Percentiles rank a stretch among this genome's conserved stretches.
phyloP scores from a whole-genome alignment of 768 basidiomycete genomes.

The Myochromella boudieri region DNA sequence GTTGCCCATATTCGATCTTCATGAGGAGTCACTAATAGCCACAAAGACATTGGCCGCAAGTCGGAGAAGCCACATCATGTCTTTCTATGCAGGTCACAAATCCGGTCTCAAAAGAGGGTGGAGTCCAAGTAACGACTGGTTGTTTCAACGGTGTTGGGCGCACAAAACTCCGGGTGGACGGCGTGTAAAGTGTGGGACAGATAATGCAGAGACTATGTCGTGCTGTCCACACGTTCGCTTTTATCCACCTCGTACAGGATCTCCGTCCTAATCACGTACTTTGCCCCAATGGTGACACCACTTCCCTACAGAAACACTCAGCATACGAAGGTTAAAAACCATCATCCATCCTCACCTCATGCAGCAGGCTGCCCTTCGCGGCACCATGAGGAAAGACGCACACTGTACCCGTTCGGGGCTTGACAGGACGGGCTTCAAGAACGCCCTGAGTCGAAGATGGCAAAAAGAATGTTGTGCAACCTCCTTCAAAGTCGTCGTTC shows the following conservation, averaged over 20 bases:
- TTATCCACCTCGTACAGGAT: conserved; percentile 38
- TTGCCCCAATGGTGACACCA: conserved; percentile 33
- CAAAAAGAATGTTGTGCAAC: conserved; percentile 56
- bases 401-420: conserved; percentile 47
- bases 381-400: conserved; percentile 48
- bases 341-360: conserved; percentile 23
- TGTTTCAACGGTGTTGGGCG: too few relatives aligned
- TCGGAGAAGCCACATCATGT: too few relatives aligned
- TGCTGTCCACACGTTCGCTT: conserved; percentile 29
- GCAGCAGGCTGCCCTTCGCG: conserved; percentile 34
- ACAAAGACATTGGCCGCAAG: too few relatives aligned
- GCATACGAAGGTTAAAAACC: background rate
- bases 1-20: too few relatives aligned
- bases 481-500: conserved; percentile 46
- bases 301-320: conserved; percentile 25
- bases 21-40: too few relatives aligned
- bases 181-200: too few relatives aligned
- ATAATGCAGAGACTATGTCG: background rate
- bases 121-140: too few relatives aligned
- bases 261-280: conserved; percentile 40
- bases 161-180: too few relatives aligned
- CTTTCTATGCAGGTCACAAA: too few relatives aligned
- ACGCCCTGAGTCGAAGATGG: conserved; percentile 41
- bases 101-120: too few relatives aligned
- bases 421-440: conserved; percentile 47